Evolutionary conservation across 2,329 filamentous ascomycete genomes (phyloP).

Genomic region (Arthrobotrys megalospora): DNA sequence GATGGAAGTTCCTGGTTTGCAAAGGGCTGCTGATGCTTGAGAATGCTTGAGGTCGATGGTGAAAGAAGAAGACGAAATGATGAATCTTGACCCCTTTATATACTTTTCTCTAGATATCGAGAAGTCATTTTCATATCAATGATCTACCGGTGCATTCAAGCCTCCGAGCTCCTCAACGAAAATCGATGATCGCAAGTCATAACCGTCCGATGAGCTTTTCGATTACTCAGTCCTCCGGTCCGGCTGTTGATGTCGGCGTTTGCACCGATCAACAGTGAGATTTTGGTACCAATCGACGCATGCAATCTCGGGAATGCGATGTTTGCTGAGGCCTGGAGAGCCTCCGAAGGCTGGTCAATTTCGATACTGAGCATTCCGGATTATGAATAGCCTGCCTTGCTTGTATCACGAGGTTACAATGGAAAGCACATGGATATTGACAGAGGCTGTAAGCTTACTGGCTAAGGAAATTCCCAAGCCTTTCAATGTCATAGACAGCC

Average conservation of each 20-base stretch:
- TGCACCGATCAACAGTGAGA: constrained; percentile 3
- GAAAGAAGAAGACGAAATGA: constrained; percentile 21
- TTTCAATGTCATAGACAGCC: background rate
- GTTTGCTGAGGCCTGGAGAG: background rate
- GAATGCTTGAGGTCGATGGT: constrained; percentile 5
- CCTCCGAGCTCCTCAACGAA: background rate
- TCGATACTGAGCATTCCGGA: background rate
- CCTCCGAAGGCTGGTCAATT: background rate
- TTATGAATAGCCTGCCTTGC: background rate
- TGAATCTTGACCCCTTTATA: constrained; percentile 15
- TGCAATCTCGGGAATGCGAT: constrained; percentile 9
- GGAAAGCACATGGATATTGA: background rate
- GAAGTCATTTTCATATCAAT: background rate
- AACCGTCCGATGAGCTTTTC: background rate
- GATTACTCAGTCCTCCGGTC: constrained; percentile 15
- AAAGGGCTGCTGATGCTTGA: constrained; percentile 21
- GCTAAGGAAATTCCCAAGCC: background rate
- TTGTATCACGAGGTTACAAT: constrained; percentile 17
- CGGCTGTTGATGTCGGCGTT: constrained; percentile 8
- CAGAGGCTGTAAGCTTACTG: constrained; percentile 9
- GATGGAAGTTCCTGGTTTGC: constrained; percentile 15
- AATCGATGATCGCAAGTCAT: background rate
- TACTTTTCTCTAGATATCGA: background rate
- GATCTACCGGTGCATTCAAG: background rate
- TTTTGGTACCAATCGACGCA: constrained; percentile 4